Conservation (phyloP, 129 eudicot genomes). For the Centrapalus pauciflorus region DNA sequence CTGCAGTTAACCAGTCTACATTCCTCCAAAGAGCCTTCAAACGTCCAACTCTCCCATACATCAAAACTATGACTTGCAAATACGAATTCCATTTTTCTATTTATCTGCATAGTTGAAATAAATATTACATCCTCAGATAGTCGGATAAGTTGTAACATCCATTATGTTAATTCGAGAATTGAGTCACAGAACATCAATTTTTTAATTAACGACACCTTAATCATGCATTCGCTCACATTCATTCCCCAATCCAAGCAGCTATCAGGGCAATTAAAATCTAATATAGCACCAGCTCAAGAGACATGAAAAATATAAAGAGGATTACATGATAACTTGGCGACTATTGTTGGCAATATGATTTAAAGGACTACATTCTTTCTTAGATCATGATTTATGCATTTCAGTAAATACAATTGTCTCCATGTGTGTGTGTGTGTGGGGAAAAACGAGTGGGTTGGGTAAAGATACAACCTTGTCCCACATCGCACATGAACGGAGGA, state of each 20-base stretch:
- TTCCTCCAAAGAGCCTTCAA: slow-evolving; percentile 92
- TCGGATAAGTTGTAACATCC: neutral
- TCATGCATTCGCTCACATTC: slow-evolving; percentile 3
- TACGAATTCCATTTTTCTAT: slow-evolving; percentile 94
- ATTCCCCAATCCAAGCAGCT: neutral
- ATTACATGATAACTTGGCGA: too few relatives aligned
- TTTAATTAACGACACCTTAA: neutral
- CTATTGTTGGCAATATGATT: too few relatives aligned
- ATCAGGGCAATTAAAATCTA: neutral
- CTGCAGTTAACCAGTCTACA: slow-evolving; percentile 91
- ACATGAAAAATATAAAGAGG: neutral
- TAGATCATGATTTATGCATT: too few relatives aligned
- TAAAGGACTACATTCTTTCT: too few relatives aligned
- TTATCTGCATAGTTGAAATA: slow-evolving; percentile 58
- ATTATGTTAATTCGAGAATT: neutral
- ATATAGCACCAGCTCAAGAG: neutral
- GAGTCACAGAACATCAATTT: slow-evolving; percentile 7
- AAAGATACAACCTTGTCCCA: too few relatives aligned
- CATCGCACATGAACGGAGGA: too few relatives aligned
- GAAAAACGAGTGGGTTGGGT: too few relatives aligned
- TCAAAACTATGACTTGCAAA: slow-evolving; percentile 99
- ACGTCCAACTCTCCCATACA: slow-evolving; percentile 98
- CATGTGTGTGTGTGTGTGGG: too few relatives aligned
- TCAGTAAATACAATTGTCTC: too few relatives aligned
- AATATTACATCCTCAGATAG: neutral